phyloP scores from a whole-genome alignment of 768 basidiomycete species.

The Terana coerulea region DNA sequence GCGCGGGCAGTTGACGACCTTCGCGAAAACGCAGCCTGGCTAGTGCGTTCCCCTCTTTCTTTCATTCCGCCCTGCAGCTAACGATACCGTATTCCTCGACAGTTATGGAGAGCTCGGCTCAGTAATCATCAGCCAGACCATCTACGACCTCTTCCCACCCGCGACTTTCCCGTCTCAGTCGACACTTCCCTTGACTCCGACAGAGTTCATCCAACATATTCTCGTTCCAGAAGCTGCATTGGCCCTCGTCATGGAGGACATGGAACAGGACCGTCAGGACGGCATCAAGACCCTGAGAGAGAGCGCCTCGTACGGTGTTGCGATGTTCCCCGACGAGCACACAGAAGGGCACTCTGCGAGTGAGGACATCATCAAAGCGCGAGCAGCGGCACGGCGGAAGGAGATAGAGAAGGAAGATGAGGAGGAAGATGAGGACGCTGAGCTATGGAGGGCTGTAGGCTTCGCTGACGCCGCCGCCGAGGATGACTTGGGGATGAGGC shows the following conservation, averaged over 20 bases:
- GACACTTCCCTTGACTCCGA: slow-evolving; percentile 61
- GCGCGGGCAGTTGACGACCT: slow-evolving; percentile 71
- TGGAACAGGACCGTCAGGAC: slow-evolving; percentile 38
- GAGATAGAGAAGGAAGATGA: slow-evolving; percentile 40
- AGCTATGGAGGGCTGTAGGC: not conserved
- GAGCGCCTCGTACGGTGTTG: slow-evolving; percentile 76
- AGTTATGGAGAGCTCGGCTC: slow-evolving; percentile 89
- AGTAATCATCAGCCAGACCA: slow-evolving; percentile 72
- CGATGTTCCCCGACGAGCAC: slow-evolving; percentile 65
- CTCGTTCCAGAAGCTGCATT: slow-evolving; percentile 89
- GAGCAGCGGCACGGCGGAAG: slow-evolving; percentile 37
- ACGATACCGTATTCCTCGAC: not conserved
- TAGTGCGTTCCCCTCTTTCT: slow-evolving; percentile 56
- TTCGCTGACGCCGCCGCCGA: too few relatives aligned
- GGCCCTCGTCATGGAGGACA: slow-evolving; percentile 80
- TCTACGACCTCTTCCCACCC: slow-evolving; percentile 73
- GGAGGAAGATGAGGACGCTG: slow-evolving; percentile 9
- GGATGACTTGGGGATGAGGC: not conserved
- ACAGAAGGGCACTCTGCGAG: slow-evolving; percentile 31
- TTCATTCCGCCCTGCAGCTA: too few relatives aligned
- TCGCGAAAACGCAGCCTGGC: slow-evolving; percentile 82
- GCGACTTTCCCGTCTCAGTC: slow-evolving; percentile 47
- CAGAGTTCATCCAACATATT: slow-evolving; percentile 77
- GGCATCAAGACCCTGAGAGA: slow-evolving; percentile 65
- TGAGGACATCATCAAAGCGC: slow-evolving; percentile 42